These are phyloP conservation scores for Geotrichum candidum DNA, from an alignment of 1,139 yeast genomes.

Conservation along the genomic window DNA sequence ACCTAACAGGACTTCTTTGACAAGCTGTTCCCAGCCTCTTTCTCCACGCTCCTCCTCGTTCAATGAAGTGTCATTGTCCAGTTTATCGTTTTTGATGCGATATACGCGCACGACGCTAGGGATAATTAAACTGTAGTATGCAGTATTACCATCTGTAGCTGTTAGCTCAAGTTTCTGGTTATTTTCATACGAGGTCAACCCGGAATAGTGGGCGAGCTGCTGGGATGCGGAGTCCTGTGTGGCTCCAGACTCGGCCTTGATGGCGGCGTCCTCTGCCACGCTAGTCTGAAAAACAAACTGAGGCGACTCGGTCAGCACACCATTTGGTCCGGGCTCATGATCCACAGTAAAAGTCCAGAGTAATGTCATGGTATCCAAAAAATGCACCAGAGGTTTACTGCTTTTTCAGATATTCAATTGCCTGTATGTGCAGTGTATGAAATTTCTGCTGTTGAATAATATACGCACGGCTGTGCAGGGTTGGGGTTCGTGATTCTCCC, in stretches of 20 bases:
- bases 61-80: background rate
- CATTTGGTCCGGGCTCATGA: background rate
- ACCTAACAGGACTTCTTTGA: background rate
- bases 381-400: too few species aligned
- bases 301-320: background rate
- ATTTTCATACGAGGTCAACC: background rate
- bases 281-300: background rate
- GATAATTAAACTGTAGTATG: background rate
- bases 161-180: background rate
- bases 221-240: background rate
- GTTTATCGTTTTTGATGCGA: background rate
- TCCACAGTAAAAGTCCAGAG: slow-evolving; percentile 8
- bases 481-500: background rate
- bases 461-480: background rate
- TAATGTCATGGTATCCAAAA: background rate
- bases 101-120: background rate
- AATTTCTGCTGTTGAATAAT: background rate
- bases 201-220: background rate
- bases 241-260: background rate
- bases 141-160: background rate
- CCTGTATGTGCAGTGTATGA: background rate
- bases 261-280: background rate
- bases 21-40: slow-evolving; percentile 1
- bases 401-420: too few species aligned
- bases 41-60: background rate